A percentile compares a stretch with the other conserved stretches of the same genome.
These are phyloP conservation scores for Phytophthora pseudosyringae DNA, from an alignment of 352 stramenopile genomes.

Conservation along the genomic window DNA sequence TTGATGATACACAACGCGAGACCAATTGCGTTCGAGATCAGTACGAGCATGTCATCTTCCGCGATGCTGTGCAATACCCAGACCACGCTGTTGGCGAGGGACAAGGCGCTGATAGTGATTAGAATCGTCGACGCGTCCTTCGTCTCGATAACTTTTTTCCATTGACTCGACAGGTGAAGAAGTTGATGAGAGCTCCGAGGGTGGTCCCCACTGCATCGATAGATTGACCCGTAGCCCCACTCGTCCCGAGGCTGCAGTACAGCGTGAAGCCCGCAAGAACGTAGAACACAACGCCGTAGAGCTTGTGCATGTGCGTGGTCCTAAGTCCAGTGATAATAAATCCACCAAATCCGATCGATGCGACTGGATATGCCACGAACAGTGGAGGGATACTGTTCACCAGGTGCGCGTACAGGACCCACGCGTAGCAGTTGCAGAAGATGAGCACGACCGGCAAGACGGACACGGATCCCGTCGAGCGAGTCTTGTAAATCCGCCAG, in stretches of 20 bases:
- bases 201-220: slow-evolving; percentile 8
- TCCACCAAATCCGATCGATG: slow-evolving; percentile 40
- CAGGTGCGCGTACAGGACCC: slow-evolving; percentile 32
- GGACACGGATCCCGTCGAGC: slow-evolving; percentile 40
- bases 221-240: slow-evolving; percentile 21
- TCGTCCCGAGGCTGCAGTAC: slow-evolving; percentile 24
- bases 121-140: slow-evolving; percentile 42
- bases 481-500: slow-evolving; percentile 56
- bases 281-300: slow-evolving; percentile 9
- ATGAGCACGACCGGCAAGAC: slow-evolving; percentile 57
- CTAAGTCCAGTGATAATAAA: slow-evolving; percentile 46
- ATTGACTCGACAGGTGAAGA: slow-evolving; percentile 33
- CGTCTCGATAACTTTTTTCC: slow-evolving; percentile 15
- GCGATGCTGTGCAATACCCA: slow-evolving; percentile 44
- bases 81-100: slow-evolving; percentile 40
- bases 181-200: slow-evolving; percentile 24
- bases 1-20: slow-evolving; percentile 20
- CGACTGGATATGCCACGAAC: slow-evolving; percentile 21
- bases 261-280: slow-evolving; percentile 12
- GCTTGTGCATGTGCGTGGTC: slow-evolving; percentile 39
- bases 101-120: slow-evolving; percentile 40
- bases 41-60: slow-evolving; percentile 42
- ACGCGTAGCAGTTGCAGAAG: slow-evolving; percentile 63
- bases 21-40: slow-evolving; percentile 42
- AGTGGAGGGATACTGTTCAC: slow-evolving; percentile 34